Conservation (phyloP, 108 stramenopile species). For the Nannochloropsis salina region DNA sequence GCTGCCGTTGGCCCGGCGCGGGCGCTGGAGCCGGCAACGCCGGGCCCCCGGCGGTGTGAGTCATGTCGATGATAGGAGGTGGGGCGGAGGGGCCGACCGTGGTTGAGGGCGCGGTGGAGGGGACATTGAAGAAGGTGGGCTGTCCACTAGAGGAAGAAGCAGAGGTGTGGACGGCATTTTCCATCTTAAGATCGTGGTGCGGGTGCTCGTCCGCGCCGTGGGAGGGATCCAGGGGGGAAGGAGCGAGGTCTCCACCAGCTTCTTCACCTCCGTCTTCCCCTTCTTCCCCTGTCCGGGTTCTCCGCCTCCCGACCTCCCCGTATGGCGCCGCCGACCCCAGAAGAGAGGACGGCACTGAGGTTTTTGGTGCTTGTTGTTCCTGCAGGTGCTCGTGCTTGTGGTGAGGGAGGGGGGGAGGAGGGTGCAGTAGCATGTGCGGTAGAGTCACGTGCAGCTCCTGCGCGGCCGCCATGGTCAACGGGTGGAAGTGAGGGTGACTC, state of each 20-base stretch:
- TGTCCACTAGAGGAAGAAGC: neutral
- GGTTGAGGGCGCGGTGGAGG: neutral
- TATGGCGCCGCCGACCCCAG: neutral
- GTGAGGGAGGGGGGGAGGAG: neutral
- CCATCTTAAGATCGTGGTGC: neutral
- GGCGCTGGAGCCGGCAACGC: too few species aligned
- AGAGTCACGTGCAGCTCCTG: neutral
- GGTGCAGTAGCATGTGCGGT: slow-evolving; percentile 4
- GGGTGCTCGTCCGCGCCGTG: neutral
- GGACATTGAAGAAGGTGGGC: neutral
- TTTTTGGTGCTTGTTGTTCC: neutral
- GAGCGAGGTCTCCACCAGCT: too few species aligned
- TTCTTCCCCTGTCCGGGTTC: neutral
- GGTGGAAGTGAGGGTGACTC: neutral
- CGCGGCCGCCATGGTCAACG: neutral
- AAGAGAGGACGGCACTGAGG: too few species aligned
- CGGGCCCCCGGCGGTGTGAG: too few species aligned
- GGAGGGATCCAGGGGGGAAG: too few species aligned
- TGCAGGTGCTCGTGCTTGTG: neutral
- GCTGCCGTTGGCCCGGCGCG: neutral
- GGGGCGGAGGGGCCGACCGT: neutral
- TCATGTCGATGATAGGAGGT: neutral
- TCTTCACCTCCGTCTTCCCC: neutral
- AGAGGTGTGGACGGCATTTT: neutral
- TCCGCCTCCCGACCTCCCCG: neutral